Evolutionary conservation across 371 early-diverging fungal species (phyloP), one percentile per base, ranked within the genome.

Genomic region (Batkoa obscura): DNA sequence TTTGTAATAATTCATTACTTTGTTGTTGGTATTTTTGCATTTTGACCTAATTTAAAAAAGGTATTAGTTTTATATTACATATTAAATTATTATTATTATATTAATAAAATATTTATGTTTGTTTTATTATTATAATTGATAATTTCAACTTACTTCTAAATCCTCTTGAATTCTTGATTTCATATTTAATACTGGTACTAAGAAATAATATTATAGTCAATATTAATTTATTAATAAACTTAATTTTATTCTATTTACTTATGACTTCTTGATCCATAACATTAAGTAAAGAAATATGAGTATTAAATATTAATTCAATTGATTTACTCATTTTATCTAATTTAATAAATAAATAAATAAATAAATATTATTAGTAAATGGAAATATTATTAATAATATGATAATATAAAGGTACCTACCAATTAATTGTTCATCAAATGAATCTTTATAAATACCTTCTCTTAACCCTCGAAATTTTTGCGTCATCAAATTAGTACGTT

Each of bases 261-360:
- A 50, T 31, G 6, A 50, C 8, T 36, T 50, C 51, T 34, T 35
- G 3, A 4, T 50, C 51, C 51, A 50, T 50, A 8, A 35, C 34
- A 31, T 50, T 35, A 8, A 50, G 34, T 23, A 50, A 35, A 36
- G 51, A 3, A 35, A 15, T 50, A 30, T 50, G 51, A 6, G 51
- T 50, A 36, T 50, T 50, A 35, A 50, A 50, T 23, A 50, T 50
- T 4, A 50, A 13, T 13, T 50, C 51, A 35, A 50, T 30, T 8
- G 32, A 13, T 35, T 36, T 50, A 31, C 13, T 36, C 23, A 35
- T 50, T 36, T 36, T 50, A 15, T 50, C 31, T 30, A 15, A 9
- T 23, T 23, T 23, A 23, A 23, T 23, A 23, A 23, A 47, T 15
- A 47, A 13, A 6, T 8, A 15, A 47, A 47, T 47, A 8, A 6